Evolutionary conservation across 2,329 filamentous ascomycete genomes (phyloP).

Genomic region (Fonsecaea nubica): DNA sequence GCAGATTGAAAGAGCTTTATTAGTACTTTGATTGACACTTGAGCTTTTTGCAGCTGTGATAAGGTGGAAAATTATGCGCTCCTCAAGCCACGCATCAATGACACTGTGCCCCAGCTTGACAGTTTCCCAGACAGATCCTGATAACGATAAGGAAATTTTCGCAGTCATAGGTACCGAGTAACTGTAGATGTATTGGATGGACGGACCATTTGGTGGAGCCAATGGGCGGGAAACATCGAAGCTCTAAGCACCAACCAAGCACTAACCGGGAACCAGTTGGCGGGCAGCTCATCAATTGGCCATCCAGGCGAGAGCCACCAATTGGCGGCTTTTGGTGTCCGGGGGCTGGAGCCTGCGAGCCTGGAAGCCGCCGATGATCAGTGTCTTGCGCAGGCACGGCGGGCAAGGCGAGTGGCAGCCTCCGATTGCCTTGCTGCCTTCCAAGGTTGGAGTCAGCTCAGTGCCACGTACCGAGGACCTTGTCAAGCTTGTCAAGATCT

Average conservation of each 20-base stretch:
- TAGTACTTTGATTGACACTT: background rate
- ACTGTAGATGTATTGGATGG: background rate
- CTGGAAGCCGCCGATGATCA: conserved; percentile 10
- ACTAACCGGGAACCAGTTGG: conserved; percentile 2
- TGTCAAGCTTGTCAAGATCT: no score
- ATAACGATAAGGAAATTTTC: conserved; percentile 34
- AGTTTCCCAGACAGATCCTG: conserved; percentile 2
- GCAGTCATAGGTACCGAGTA: no score
- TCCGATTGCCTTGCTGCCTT: background rate
- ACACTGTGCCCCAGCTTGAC: conserved; percentile 2
- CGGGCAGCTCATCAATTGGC: conserved; percentile 20
- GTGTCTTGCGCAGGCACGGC: background rate
- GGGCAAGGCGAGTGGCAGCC: background rate
- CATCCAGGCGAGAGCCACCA: conserved; percentile 3
- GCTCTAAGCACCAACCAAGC: background rate
- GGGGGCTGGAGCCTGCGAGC: conserved; percentile 4
- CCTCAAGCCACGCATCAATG: conserved; percentile 7
- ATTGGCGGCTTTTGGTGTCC: background rate
- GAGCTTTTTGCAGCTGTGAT: conserved; percentile 14
- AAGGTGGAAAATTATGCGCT: conserved; percentile 14
- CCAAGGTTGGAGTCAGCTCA: no score
- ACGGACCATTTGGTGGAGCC: background rate
- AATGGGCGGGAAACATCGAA: background rate
- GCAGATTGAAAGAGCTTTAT: background rate
- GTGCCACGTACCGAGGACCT: no score